These are phyloP conservation scores for Aspergillus ruber DNA, from an alignment of 2,329 filamentous ascomycete genomes.

Conservation along the genomic window DNA sequence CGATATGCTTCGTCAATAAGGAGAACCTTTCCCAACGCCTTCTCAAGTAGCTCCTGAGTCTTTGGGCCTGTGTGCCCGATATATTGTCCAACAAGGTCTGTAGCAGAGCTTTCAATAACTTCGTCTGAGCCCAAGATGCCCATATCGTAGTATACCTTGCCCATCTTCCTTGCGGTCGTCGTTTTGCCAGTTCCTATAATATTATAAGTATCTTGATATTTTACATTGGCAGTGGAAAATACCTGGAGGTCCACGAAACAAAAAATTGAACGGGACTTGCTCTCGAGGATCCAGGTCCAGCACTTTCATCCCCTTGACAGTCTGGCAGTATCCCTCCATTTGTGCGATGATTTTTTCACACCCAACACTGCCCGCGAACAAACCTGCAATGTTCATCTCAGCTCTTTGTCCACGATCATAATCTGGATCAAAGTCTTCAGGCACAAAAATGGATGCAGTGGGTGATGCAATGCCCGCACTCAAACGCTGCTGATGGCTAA, in stretches of 20 bases:
- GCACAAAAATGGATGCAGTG: constrained; percentile 13
- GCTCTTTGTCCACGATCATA: constrained; percentile 47
- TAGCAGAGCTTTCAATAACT: constrained; percentile 61
- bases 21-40: constrained; percentile 58
- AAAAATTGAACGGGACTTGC: constrained; percentile 59
- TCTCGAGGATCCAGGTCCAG: constrained; percentile 51
- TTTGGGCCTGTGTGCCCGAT: constrained; percentile 66
- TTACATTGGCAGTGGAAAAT: constrained; percentile 9
- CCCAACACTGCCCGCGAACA: constrained; percentile 57
- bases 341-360: constrained; percentile 49
- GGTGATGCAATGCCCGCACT: constrained; percentile 5
- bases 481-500: constrained; percentile 42
- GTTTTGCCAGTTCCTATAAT: constrained; percentile 63
- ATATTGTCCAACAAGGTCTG: constrained; percentile 63
- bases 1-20: constrained; percentile 70
- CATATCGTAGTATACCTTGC: constrained; percentile 68
- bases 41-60: constrained; percentile 54
- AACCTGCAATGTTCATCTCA: constrained; percentile 43
- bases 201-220: not conserved
- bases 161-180: constrained; percentile 66
- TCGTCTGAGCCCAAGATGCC: constrained; percentile 57
- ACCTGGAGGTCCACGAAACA: constrained; percentile 63
- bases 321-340: constrained; percentile 51
- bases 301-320: constrained; percentile 45
- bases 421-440: constrained; percentile 53